A percentile compares a stretch with the other conserved stretches of the same genome.
Evolutionary conservation across 768 basidiomycete species (phyloP).

Genomic region (Xanthoconium stramineum): DNA sequence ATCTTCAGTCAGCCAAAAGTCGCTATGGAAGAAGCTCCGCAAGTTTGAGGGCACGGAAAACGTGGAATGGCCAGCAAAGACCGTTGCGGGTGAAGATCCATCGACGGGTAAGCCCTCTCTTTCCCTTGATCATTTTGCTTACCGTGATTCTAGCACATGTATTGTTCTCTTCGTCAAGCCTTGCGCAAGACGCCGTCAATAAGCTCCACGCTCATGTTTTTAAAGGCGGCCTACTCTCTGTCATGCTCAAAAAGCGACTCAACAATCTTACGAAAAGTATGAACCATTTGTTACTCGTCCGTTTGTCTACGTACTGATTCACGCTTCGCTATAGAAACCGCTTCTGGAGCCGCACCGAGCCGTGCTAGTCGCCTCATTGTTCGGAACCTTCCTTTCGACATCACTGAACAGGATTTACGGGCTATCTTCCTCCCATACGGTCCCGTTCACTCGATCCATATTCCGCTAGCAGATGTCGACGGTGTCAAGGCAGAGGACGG

Average conservation of each 20-base stretch:
- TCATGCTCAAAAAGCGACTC: conserved; percentile 81
- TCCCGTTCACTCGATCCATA: conserved; percentile 79
- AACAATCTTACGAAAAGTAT: conserved; percentile 50
- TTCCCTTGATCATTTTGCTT: not conserved
- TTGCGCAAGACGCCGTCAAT: conserved; percentile 66
- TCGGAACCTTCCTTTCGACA: conserved; percentile 83
- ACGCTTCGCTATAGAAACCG: conserved; percentile 22
- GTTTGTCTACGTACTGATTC: not conserved
- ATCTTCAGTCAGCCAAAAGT: conserved; percentile 55
- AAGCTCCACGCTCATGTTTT: conserved; percentile 92
- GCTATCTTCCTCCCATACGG: conserved; percentile 85
- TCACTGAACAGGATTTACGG: conserved; percentile 81
- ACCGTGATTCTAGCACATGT: conserved; percentile 54
- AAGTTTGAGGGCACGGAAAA: conserved; percentile 77
- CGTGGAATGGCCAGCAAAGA: conserved; percentile 63
- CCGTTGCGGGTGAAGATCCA: conserved; percentile 44
- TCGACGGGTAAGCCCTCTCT: conserved; percentile 41
- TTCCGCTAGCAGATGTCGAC: conserved; percentile 49
- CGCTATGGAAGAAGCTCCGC: conserved; percentile 81
- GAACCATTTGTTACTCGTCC: not conserved
- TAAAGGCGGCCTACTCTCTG: conserved; percentile 85
- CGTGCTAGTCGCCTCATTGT: conserved; percentile 83
- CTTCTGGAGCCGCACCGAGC: conserved; percentile 48
- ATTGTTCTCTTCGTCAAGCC: conserved; percentile 62
- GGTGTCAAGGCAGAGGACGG: conserved; percentile 29